These are phyloP conservation scores for Pterocarpus santalinus DNA, from an alignment of 306 rosid species.

Conservation along the genomic window DNA sequence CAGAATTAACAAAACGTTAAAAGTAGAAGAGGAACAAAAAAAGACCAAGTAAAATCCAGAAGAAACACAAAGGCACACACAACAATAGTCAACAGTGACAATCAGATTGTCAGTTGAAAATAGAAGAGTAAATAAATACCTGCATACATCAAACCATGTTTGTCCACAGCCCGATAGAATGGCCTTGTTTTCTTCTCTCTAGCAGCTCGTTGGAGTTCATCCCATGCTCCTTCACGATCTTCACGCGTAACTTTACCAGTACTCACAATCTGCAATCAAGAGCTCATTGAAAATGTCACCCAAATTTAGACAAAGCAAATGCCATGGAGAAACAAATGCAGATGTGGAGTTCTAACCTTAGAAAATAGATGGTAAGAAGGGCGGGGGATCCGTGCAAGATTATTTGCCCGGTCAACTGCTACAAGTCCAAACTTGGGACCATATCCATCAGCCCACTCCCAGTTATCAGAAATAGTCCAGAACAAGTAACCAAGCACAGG, in stretches of 20 bases:
- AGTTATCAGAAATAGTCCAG: conserved; percentile 97
- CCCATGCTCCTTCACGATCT: conserved; percentile 84
- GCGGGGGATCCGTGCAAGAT: conserved; percentile 80
- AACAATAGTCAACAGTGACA: background rate
- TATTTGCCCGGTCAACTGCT: conserved; percentile 84
- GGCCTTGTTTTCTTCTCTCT: conserved; percentile 75
- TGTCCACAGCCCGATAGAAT: conserved; percentile 80
- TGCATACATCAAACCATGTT: conserved; percentile 87
- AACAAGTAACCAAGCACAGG: conserved; percentile 72
- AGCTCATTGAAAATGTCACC: conserved; percentile 36
- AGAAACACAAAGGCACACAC: background rate
- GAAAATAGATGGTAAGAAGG: conserved; percentile 92
- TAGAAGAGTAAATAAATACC: conserved; percentile 61
- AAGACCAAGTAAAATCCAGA: conserved; percentile 24
- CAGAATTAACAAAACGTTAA: conserved; percentile 11
- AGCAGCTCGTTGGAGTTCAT: conserved; percentile 78
- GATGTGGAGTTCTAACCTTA: conserved; percentile 55
- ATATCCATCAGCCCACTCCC: conserved; percentile 99
- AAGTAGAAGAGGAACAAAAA: background rate
- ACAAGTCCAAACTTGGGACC: conserved; percentile 99
- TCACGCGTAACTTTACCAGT: conserved; percentile 71
- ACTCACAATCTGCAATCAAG: conserved; percentile 70
- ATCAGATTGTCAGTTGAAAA: conserved; percentile 24
- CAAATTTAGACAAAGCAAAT: conserved; percentile 39
- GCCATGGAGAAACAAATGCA: conserved; percentile 26